phyloP scores from a whole-genome alignment of 768 basidiomycete species.

The Guyanaporus albipodus region DNA sequence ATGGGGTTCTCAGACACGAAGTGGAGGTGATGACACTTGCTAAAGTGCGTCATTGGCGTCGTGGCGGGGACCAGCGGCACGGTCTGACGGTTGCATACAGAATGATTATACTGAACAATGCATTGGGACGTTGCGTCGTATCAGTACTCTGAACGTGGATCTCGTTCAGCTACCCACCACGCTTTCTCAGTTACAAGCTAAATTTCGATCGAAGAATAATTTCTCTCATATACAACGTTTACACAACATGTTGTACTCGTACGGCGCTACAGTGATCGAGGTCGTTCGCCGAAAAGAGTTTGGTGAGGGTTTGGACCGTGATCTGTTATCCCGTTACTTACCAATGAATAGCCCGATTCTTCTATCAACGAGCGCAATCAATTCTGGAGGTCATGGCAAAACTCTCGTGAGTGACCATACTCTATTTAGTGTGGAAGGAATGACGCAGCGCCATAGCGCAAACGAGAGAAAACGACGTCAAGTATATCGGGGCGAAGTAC shows the following conservation, averaged over 20 bases:
- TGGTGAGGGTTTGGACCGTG: constrained; percentile 42
- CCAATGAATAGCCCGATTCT: constrained; percentile 56
- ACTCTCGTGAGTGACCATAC: constrained; percentile 59
- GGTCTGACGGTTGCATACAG: constrained; percentile 36
- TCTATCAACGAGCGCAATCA: constrained; percentile 74
- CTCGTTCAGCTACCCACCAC: constrained; percentile 69
- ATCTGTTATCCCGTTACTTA: constrained; percentile 5
- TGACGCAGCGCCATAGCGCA: constrained; percentile 39
- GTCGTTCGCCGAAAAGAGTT: constrained; percentile 90
- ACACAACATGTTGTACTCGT: constrained; percentile 88
- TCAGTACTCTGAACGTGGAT: constrained; percentile 78
- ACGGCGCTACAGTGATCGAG: constrained; percentile 87
- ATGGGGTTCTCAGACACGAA: constrained; percentile 58
- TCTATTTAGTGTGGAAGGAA: neutral
- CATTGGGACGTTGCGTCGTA: constrained; percentile 63
- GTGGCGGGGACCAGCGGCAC: neutral
- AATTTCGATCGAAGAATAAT: constrained; percentile 71
- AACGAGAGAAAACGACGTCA: constrained; percentile 80
- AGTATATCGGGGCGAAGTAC: constrained; percentile 79
- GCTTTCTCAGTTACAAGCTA: constrained; percentile 62
- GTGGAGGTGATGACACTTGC: constrained; percentile 51
- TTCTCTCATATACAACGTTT: constrained; percentile 90
- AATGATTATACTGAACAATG: constrained; percentile 69
- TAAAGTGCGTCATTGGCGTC: constrained; percentile 39
- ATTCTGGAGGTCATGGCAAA: constrained; percentile 87